Evolutionary conservation across 2,329 filamentous ascomycete species (phyloP).

Genomic region (Claviceps purpurea): DNA sequence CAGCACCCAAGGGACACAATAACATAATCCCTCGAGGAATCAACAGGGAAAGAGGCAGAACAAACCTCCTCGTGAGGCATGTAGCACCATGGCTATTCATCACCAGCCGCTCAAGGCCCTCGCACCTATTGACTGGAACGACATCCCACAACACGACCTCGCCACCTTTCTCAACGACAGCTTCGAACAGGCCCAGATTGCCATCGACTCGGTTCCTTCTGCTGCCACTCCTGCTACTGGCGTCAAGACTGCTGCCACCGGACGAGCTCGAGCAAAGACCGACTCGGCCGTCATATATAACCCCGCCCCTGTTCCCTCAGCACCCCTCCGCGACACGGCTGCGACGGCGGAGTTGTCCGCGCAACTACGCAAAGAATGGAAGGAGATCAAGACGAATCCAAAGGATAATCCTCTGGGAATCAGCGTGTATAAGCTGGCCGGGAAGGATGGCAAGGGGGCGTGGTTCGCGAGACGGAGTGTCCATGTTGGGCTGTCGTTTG

Average conservation of each 20-base stretch:
- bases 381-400: slow-evolving; percentile 59
- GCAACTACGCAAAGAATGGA: slow-evolving; percentile 71
- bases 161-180: slow-evolving; percentile 41
- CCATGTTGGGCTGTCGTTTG: slow-evolving; percentile 65
- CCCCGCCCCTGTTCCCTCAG: slow-evolving; percentile 36
- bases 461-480: slow-evolving; percentile 85
- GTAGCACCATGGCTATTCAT: slow-evolving; percentile 20
- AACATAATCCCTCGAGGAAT: not conserved
- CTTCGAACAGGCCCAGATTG: slow-evolving; percentile 53
- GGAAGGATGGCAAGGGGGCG: slow-evolving; percentile 68
- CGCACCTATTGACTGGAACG: slow-evolving; percentile 39
- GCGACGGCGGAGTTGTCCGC: slow-evolving; percentile 22
- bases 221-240: slow-evolving; percentile 19
- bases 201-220: slow-evolving; percentile 63
- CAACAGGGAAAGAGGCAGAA: not conserved
- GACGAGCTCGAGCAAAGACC: slow-evolving; percentile 40
- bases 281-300: slow-evolving; percentile 38
- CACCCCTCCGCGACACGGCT: slow-evolving; percentile 20
- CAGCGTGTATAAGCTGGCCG: slow-evolving; percentile 63
- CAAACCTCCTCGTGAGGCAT: not conserved
- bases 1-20: too few relatives aligned
- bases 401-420: slow-evolving; percentile 67
- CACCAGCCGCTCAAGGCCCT: slow-evolving; percentile 47
- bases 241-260: slow-evolving; percentile 21
- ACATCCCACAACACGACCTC: slow-evolving; percentile 32